Conservation (phyloP, 495 filamentous ascomycete species). For the Aspergillus incahuasiensis region DNA sequence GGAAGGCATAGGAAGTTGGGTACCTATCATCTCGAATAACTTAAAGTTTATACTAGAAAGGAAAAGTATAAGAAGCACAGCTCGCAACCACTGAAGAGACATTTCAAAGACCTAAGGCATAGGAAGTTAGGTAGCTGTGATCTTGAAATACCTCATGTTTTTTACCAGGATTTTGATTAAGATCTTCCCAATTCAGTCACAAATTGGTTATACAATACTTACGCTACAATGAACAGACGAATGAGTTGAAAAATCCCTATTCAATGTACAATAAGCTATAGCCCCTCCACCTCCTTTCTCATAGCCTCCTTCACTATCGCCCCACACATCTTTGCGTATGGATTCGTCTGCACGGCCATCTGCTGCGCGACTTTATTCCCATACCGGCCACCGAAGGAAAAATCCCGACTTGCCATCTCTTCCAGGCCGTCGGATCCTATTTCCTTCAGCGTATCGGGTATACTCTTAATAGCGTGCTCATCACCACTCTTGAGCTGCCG, state of each 20-base stretch:
- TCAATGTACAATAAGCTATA: neutral
- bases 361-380: conserved; percentile 74
- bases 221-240: too few species aligned
- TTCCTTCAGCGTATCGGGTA: conserved; percentile 31
- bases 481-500: conserved; percentile 33
- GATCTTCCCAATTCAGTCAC: too few species aligned
- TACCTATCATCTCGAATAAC: neutral
- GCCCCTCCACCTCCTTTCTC: conserved; percentile 58
- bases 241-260: too few species aligned
- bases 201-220: too few species aligned
- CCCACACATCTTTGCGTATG: conserved; percentile 84
- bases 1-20: conserved; percentile 25
- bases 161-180: too few species aligned
- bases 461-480: neutral
- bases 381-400: conserved; percentile 69
- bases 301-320: conserved; percentile 82
- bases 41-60: too few species aligned
- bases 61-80: too few species aligned
- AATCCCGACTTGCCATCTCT: conserved; percentile 67
- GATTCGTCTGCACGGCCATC: conserved; percentile 76
- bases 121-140: neutral
- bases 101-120: too few species aligned
- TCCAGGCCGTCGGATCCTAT: conserved; percentile 57
- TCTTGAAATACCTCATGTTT: neutral
- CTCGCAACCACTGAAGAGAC: too few species aligned